Conservation (phyloP, 2,329 filamentous ascomycete species). For the Neofusicoccum sp. region DNA sequence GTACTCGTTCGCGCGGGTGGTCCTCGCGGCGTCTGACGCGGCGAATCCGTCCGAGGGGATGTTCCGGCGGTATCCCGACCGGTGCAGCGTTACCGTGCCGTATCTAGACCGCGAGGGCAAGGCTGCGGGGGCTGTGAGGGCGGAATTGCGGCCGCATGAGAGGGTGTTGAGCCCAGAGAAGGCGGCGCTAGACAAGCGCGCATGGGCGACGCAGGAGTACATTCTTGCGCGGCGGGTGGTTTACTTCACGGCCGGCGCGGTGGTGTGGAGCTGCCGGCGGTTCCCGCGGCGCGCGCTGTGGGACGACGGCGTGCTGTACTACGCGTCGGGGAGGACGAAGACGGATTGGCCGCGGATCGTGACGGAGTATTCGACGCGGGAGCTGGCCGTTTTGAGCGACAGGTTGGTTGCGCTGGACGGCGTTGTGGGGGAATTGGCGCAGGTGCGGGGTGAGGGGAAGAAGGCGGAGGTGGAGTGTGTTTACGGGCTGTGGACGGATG, state of each 20-base stretch:
- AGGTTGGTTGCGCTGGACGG: not conserved
- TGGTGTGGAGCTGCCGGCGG: not conserved
- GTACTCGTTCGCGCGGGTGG: not conserved
- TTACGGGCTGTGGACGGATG: not conserved
- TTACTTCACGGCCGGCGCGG: not conserved
- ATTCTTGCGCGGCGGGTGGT: not conserved
- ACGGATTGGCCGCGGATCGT: not conserved
- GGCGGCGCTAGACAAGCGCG: not conserved
- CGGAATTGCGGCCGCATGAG: not conserved
- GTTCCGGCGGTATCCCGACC: not conserved
- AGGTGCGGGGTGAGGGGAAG: not conserved
- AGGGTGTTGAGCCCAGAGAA: not conserved
- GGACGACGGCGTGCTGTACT: not conserved
- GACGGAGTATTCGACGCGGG: not conserved
- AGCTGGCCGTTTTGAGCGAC: not conserved
- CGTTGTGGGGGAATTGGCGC: not conserved
- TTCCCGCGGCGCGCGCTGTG: not conserved
- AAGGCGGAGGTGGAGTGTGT: not conserved
- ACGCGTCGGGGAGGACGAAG: not conserved
- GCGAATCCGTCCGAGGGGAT: not conserved
- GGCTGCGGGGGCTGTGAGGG: not conserved
- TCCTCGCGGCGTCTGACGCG: not conserved
- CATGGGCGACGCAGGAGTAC: not conserved
- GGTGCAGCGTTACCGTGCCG: not conserved
- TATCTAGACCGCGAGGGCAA: not conserved